Evolutionary conservation across 352 stramenopile genomes (phyloP), one percentile per base, ranked within the genome.

Genomic region (Globisporangium cylindrosporum): DNA sequence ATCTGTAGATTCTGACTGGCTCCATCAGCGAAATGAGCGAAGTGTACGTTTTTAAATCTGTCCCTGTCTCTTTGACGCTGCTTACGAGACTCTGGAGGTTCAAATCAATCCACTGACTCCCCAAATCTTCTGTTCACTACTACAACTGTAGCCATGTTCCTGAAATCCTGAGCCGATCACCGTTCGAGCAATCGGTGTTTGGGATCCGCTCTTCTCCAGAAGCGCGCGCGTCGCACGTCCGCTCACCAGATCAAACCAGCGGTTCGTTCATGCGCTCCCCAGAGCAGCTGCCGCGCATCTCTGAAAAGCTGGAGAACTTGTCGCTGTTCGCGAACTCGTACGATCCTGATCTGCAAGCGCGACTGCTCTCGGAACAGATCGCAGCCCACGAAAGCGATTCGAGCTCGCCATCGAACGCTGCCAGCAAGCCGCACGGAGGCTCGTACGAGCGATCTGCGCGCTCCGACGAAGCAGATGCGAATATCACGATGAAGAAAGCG

Each of bases 401-500:
- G 27, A 66, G 24, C 7, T 70, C 71, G 3, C 64, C 69, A 5
- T 58, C 64, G 32, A 15, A 59, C 12, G 12, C 60, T 25, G 62
- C 68, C 25, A 55, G 25, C 32, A 82, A 76, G 34, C 65, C 76
- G 3, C 80, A 86, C n/a, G 76, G 77, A 38, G 86, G 86, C 22
- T 94, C 86, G 8, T 91, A 87, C 70, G 83, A 89, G 61, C 67
- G 72, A 27, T 62, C 63, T 14, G 67, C 68, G 67, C 78, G 27
- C 25, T 62, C 54, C 54, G 24, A 7, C 15, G 54, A 32, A 63
- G 36, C 24, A 1, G 58, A 72, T 59, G 64, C 62, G 22, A 81
- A 76, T 49, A 69, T 81, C 49, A 68, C 67, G 34, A 93, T 95
- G 66, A 93, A 91, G 69, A 93, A 93, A 66, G 82, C 86, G 53